These are phyloP conservation scores for Thalassiosira profunda DNA, from an alignment of 108 stramenopile species.

Conservation along the genomic window DNA sequence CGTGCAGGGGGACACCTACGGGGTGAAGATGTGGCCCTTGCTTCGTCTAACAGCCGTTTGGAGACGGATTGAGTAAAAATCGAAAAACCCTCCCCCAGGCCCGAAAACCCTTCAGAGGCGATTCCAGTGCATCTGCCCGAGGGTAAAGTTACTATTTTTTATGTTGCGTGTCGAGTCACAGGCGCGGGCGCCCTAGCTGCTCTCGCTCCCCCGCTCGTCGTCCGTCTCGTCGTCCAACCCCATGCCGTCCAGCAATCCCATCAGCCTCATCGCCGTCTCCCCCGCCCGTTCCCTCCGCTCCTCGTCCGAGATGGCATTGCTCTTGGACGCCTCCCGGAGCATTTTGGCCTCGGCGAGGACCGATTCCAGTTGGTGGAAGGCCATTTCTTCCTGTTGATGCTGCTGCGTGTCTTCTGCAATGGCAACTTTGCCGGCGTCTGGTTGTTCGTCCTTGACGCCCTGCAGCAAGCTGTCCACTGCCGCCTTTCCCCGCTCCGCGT, in stretches of 20 bases:
- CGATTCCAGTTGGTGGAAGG: slow-evolving; percentile 70
- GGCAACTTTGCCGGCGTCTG: neutral
- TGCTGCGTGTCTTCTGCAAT: slow-evolving; percentile 1
- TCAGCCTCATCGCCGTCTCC: slow-evolving; percentile 78
- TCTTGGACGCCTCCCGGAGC: slow-evolving; percentile 72
- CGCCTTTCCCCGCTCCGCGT: slow-evolving; percentile 23
- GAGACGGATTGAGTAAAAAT: too few relatives aligned
- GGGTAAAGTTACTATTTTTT: too few relatives aligned
- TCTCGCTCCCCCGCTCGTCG: slow-evolving; percentile 54
- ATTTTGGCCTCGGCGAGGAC: slow-evolving; percentile 63
- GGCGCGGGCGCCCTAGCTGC: too few relatives aligned
- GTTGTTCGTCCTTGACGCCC: slow-evolving; percentile 12
- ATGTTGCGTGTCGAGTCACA: too few relatives aligned
- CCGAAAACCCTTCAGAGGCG: too few relatives aligned
- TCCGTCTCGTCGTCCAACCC: slow-evolving; percentile 71
- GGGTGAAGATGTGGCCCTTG: too few relatives aligned
- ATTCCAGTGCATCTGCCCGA: too few relatives aligned
- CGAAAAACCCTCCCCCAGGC: too few relatives aligned
- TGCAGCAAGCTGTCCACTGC: slow-evolving; percentile 34
- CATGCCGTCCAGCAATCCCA: slow-evolving; percentile 75
- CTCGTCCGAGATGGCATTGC: slow-evolving; percentile 67
- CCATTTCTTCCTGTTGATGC: slow-evolving; percentile 28
- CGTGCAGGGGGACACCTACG: too few relatives aligned
- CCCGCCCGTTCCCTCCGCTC: slow-evolving; percentile 77
- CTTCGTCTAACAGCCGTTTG: too few relatives aligned